Conservation (phyloP, 31 red algal genomes). For the Bonnemaisonia californica region DNA sequence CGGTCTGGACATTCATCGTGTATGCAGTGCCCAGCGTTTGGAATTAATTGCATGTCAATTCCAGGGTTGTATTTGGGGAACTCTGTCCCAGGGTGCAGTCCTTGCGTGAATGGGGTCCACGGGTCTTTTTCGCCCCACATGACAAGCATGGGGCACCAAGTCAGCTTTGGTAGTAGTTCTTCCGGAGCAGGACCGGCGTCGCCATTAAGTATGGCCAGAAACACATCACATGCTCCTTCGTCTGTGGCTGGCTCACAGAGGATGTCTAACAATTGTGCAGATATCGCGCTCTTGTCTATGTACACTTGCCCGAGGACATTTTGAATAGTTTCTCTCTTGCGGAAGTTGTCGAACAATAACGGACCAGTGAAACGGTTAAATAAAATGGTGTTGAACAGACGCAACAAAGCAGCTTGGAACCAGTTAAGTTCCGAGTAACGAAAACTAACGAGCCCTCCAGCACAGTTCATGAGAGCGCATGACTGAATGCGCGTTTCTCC, state of each 20-base stretch:
- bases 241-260: conserved; percentile 76
- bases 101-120: conserved; percentile 79
- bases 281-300: conserved; percentile 59
- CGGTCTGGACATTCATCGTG: conserved; percentile 92
- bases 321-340: conserved; percentile 57
- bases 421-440: conserved; percentile 71
- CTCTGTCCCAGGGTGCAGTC: conserved; percentile 72
- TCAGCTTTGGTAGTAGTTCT: conserved; percentile 69
- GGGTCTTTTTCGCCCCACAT: conserved; percentile 96
- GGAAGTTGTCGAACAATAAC: conserved; percentile 83
- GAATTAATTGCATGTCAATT: conserved; percentile 50
- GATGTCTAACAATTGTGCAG: conserved; percentile 78
- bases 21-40: conserved; percentile 90
- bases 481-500: conserved; percentile 25
- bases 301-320: conserved; percentile 79
- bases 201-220: conserved; percentile 79
- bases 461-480: conserved; percentile 86
- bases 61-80: conserved; percentile 67
- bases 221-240: conserved; percentile 81
- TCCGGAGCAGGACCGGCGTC: conserved; percentile 86
- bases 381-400: conserved; percentile 63
- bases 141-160: conserved; percentile 81
- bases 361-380: conserved; percentile 74
- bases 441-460: conserved; percentile 77
- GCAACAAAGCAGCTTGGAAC: conserved; percentile 35